Base-by-base conservation (phyloP, 768 basidiomycete species). In the Mycena venus region DNA sequence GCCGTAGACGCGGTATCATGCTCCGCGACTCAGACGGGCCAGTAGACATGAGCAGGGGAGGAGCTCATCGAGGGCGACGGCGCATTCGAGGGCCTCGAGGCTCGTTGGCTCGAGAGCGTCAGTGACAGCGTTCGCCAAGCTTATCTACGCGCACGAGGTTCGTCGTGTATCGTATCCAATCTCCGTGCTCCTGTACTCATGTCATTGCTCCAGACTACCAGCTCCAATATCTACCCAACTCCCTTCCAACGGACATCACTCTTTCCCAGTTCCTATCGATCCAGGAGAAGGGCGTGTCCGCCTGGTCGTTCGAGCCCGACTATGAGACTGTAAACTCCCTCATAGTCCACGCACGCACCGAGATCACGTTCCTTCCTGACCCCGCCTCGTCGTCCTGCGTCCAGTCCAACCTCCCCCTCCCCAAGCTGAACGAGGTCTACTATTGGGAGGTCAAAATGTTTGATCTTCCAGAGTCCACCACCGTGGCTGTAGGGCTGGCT, bases 381-480 rank as follows among this genome's bases (percentile, higher is more conserved):
- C 97, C 98, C 27, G 94, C 95, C 34, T 96, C 96, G 23, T 94
- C 96, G 2, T 97, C 98, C 15, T 96, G 91, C 72, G 98, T 99
- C 12, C 96, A 99, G 86, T 98, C 96, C 61, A 99, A 99, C 82
- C 88, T 99, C 12, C 98, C 98, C 2, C 86, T 99, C 4, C 98
- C 98, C 15, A 99, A 99, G 81, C 88, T 99, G 61, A 99, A 99
- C 85, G 98, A 99, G 82, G 97, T 99, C 15, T 99, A 99, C 82
- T 99, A 99, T 82, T 99, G 96, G 95, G 98, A 99, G 82, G 95
- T 96, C 74, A 99, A 99, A 86, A 95, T 99, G 95, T 99, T 97
- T 81, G 98, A 99, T 84, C 93, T 98, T 67, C 96, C 97, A 15
- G 87, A 91, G 73, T 86, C 90, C 3, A 99, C 97, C 11, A 95